A percentile compares a stretch with the other conserved stretches of the same genome.
These are phyloP conservation scores for Verticillium nubilum DNA, from an alignment of 2,329 filamentous ascomycete species.

Conservation along the genomic window DNA sequence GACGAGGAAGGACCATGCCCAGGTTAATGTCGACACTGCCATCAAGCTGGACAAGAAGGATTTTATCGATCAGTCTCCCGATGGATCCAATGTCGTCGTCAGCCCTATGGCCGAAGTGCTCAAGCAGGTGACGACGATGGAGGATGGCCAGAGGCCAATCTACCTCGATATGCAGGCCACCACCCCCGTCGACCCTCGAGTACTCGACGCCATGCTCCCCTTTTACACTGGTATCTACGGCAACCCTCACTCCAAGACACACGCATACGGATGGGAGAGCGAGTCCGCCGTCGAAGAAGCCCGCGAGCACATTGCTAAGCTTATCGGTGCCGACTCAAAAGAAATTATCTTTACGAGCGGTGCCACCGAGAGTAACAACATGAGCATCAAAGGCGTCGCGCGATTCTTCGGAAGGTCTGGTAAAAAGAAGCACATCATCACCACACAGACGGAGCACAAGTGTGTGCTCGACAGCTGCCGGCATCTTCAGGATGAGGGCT, in stretches of 20 bases:
- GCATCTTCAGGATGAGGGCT: slow-evolving; percentile 94
- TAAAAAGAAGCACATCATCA: slow-evolving; percentile 99
- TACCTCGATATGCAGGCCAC: slow-evolving; percentile 99
- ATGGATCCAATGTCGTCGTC: slow-evolving; percentile 62
- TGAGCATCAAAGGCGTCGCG: slow-evolving; percentile 98
- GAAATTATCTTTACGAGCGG: slow-evolving; percentile 99
- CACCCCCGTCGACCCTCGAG: slow-evolving; percentile 88
- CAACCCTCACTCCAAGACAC: slow-evolving; percentile 94
- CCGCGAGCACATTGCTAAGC: slow-evolving; percentile 71
- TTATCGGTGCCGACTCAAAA: slow-evolving; percentile 93
- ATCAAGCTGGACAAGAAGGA: slow-evolving; percentile 84
- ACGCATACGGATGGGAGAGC: slow-evolving; percentile 98
- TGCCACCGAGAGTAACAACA: slow-evolving; percentile 98
- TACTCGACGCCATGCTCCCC: slow-evolving; percentile 94
- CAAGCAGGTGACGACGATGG: slow-evolving; percentile 88
- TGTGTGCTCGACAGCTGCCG: slow-evolving; percentile 96
- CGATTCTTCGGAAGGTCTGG: slow-evolving; percentile 88
- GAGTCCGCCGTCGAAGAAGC: slow-evolving; percentile 90
- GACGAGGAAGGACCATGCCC: slow-evolving; percentile 72
- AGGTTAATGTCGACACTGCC: slow-evolving; percentile 75
- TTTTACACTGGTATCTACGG: slow-evolving; percentile 91
- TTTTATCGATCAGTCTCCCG: slow-evolving; percentile 50
- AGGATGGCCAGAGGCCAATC: slow-evolving; percentile 87
- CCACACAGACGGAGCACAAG: slow-evolving; percentile 96
- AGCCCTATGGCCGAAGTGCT: slow-evolving; percentile 83